Evolutionary conservation across 2,329 filamentous ascomycete species (phyloP), one percentile per base, ranked within the genome.

Genomic region (Zymoseptoria passerinii): DNA sequence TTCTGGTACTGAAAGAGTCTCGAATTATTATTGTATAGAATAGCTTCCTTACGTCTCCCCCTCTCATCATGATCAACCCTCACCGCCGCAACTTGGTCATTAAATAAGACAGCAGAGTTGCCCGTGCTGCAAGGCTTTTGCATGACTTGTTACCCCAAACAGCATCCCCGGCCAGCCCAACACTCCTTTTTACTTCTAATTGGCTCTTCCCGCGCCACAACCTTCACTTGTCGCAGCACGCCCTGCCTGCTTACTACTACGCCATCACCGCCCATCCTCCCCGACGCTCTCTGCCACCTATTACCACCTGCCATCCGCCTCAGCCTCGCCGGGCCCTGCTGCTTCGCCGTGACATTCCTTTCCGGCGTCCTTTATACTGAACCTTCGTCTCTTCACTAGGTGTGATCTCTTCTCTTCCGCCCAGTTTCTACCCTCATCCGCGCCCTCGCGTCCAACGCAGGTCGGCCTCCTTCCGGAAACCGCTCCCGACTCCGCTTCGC

Each of bases 231-330:
- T 29, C 27, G n/a, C 52, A 53, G 28, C 52, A 35, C 40, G 40
- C 40, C 52, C 51, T 35, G 51, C 51, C 19, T 50, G 18, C 44
- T 48, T 40, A 40, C 53, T 44, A 54, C 53, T 40, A 56, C 54
- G 28, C 54, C 27, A 27, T 40, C 48, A 28, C 48, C 54, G 16
- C 49, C 27, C 44, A 48, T 48, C 28, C 53, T 28, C 29, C 20
- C n/a, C 52, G 44, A 54, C 35, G 53, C 53, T 55, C 53, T 29
- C 44, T 29, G 50, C 19, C 44, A 28, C n/a, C 48, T 48, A 20
- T 40, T 48, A 27, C 28, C 35, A 44, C 13, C 35, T 13, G 35
- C 35, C 52, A 40, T 35, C 28, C 52, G 20, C 10, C 52, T 16
- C 19, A 29, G 53, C 53, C 53, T 28, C 27, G 53, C 28, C 18